Evolutionary conservation across 2,329 filamentous ascomycete genomes (phyloP), one percentile per base, ranked within the genome.

Genomic region (Sphaerulina vaccinii): DNA sequence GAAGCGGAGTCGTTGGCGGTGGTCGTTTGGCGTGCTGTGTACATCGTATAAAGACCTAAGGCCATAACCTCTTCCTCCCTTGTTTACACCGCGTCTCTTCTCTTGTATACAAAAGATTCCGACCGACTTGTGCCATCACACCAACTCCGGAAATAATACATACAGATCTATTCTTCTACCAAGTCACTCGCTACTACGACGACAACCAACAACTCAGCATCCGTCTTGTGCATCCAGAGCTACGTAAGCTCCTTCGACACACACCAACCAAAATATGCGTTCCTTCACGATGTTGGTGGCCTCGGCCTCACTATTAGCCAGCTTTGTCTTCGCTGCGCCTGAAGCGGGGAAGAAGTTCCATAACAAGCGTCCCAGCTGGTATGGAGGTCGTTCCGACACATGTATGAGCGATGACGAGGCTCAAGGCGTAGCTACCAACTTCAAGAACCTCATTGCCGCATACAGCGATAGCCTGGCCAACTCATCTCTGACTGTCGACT

Each of bases 401-500:
- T 69, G 66, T 56, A 58, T 65, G 47, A 60, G 52, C 35, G 58
- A 59, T 19, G 3, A 43, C 22, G 57, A 62, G 15, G 64, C 64
- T 2, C 55, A 57, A 21, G 49, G 45, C 13, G 60, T 66, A 22
- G 63, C 58, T 36, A 56, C 57, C 45, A 65, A 67, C 56, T 69
- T 69, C 61, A 56, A 59, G 41, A 51, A 60, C 19, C 62, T 67
- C 38, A 67, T 70, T 48, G 60, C 62, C 39, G 54, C 58, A 53
- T 69, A 70, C 57, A 60, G 52, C 52, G 60, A 65, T 16, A 54
- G 48, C 11, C 47, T 63, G 15, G 67, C 66, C 49, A 49, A 66
- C 9, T 49, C 54, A 3, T 53, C 54, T 22, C 49, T 69, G 23
- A 62, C 67, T 27, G 48, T 37, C 13, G 62, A 62, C 59, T 68